Conservation (phyloP, 352 stramenopile genomes). For the Pythium apleroticum region DNA sequence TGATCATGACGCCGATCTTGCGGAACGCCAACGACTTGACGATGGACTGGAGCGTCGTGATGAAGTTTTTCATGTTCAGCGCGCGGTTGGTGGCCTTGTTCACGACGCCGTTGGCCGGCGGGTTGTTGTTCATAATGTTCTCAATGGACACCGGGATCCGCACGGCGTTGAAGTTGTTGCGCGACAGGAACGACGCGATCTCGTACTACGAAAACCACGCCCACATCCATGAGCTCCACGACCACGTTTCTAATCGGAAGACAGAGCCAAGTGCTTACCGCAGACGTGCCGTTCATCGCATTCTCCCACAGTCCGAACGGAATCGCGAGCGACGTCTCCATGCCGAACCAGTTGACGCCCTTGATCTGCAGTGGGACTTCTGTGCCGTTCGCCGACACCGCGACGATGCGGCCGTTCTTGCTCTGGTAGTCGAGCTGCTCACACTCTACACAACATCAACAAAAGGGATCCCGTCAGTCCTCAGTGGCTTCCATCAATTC, state of each 20-base stretch:
- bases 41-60: conserved; percentile 69
- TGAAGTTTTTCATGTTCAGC: conserved; percentile 71
- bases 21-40: conserved; percentile 66
- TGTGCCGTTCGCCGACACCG: conserved; percentile 61
- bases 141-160: conserved; percentile 66
- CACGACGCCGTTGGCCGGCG: conserved; percentile 54
- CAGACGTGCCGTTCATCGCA: conserved; percentile 65
- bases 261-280: conserved; percentile 26
- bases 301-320: conserved; percentile 83
- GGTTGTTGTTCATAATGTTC: conserved; percentile 68
- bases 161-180: conserved; percentile 84
- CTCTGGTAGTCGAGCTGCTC: conserved; percentile 73
- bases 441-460: conserved; percentile 33
- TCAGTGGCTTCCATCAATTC: background rate
- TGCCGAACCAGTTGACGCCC: conserved; percentile 78
- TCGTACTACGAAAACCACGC: conserved; percentile 44
- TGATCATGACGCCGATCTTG: conserved; percentile 75
- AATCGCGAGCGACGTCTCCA: conserved; percentile 66
- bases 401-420: conserved; percentile 68
- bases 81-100: conserved; percentile 72
- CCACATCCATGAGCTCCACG: conserved; percentile 14
- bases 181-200: conserved; percentile 65
- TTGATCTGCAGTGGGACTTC: conserved; percentile 73
- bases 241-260: conserved; percentile 12
- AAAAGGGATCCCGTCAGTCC: background rate